A percentile compares a stretch with the other conserved stretches of the same genome.
Evolutionary conservation across 208 protist genomes (phyloP).

Genomic region (Vickermania ingenoplastis): DNA sequence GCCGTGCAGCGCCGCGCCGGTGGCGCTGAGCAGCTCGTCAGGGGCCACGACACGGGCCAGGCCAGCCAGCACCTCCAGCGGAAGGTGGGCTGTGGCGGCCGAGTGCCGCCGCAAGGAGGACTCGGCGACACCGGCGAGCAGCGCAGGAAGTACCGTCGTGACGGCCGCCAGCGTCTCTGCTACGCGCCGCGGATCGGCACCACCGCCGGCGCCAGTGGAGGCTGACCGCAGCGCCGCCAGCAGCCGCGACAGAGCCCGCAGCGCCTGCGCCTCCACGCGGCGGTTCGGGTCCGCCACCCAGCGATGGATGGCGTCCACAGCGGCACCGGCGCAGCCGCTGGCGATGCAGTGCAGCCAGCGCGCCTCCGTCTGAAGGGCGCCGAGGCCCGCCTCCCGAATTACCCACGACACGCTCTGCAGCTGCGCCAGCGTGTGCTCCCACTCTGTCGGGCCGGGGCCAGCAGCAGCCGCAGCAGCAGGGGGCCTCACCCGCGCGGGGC

Average conservation of each 20-base stretch:
- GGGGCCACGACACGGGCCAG: too few relatives aligned
- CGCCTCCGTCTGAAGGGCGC: neutral
- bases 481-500: too few relatives aligned
- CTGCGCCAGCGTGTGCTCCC: neutral
- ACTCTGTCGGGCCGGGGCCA: neutral
- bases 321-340: neutral
- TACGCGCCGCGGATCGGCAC: too few relatives aligned
- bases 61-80: too few relatives aligned
- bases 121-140: too few relatives aligned
- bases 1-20: too few relatives aligned
- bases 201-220: too few relatives aligned
- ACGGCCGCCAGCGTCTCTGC: too few relatives aligned
- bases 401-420: conserved; percentile 10
- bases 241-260: neutral
- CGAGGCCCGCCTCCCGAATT: neutral
- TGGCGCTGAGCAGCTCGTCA: too few relatives aligned
- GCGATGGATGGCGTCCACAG: neutral
- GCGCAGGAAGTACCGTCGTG: too few relatives aligned
- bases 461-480: neutral
- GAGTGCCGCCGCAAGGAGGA: too few relatives aligned
- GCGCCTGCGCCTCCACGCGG: conserved; percentile 3
- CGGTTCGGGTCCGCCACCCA: neutral
- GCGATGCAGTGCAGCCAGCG: neutral
- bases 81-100: too few relatives aligned
- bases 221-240: conserved; percentile 1